Evolutionary conservation across 2,329 filamentous ascomycete species (phyloP).

Genomic region (Hypoxylon sp.): DNA sequence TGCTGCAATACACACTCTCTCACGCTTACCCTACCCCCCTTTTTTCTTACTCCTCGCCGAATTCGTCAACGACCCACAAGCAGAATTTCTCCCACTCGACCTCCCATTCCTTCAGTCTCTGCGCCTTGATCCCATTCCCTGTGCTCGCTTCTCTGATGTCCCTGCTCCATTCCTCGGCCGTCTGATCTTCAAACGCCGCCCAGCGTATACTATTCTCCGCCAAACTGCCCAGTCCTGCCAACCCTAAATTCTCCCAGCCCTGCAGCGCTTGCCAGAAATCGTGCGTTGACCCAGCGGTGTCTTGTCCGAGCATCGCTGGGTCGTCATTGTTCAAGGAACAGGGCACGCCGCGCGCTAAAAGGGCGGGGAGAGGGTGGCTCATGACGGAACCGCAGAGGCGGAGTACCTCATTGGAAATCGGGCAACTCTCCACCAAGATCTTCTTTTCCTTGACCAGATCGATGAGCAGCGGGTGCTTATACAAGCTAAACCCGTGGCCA

Average conservation of each 20-base stretch:
- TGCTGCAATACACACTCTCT: slow-evolving; percentile 6
- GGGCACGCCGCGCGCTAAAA: slow-evolving; percentile 86
- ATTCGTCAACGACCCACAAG: slow-evolving; percentile 89
- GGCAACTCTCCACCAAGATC: slow-evolving; percentile 91
- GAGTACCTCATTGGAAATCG: slow-evolving; percentile 90
- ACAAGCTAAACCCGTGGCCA: slow-evolving; percentile 89
- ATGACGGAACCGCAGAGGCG: slow-evolving; percentile 83
- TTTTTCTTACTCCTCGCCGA: slow-evolving; percentile 58
- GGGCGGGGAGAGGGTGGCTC: slow-evolving; percentile 84
- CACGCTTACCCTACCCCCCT: slow-evolving; percentile 20
- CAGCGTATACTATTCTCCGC: slow-evolving; percentile 94
- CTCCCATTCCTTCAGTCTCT: slow-evolving; percentile 83
- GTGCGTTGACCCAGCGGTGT: slow-evolving; percentile 85
- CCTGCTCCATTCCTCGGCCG: slow-evolving; percentile 76
- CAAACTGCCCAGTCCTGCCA: slow-evolving; percentile 87
- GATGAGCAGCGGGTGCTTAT: slow-evolving; percentile 90
- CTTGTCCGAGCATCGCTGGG: slow-evolving; percentile 88
- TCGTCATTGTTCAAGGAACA: slow-evolving; percentile 93
- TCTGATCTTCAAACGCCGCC: slow-evolving; percentile 89
- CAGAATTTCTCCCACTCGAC: slow-evolving; percentile 91
- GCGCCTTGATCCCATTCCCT: slow-evolving; percentile 78
- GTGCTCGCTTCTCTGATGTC: slow-evolving; percentile 81
- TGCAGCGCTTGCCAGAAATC: slow-evolving; percentile 96
- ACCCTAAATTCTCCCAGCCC: slow-evolving; percentile 90
- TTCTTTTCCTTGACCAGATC: slow-evolving; percentile 90